Percentiles rank a stretch among this genome's conserved stretches.
These are phyloP conservation scores for Hyphochytrium catenoides DNA, from an alignment of 352 stramenopile genomes.

Conservation along the genomic window DNA sequence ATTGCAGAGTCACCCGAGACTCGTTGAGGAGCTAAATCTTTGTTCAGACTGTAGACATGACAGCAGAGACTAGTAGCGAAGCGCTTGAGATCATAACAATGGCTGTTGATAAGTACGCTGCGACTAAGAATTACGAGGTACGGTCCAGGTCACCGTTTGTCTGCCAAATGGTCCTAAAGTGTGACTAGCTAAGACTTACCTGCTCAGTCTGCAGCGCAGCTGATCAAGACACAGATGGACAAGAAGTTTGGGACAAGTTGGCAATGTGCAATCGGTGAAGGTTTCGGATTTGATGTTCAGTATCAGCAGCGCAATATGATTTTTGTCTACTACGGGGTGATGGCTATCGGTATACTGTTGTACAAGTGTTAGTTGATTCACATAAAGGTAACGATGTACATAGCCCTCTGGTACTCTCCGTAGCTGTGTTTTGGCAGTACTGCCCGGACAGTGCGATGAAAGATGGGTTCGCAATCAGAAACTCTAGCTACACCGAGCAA, in stretches of 20 bases:
- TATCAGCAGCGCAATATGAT: constrained; percentile 87
- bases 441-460: too few relatives aligned
- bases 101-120: constrained; percentile 81
- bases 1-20: too few relatives aligned
- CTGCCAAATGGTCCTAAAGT: neutral
- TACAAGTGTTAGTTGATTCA: constrained; percentile 76
- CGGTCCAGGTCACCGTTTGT: constrained; percentile 3
- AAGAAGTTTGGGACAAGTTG: constrained; percentile 90
- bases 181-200: neutral
- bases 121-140: constrained; percentile 78
- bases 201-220: constrained; percentile 25
- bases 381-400: too few relatives aligned
- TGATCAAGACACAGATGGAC: constrained; percentile 89
- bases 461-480: too few relatives aligned
- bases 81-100: constrained; percentile 88
- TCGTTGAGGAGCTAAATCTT: too few relatives aligned
- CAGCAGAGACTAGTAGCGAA: constrained; percentile 76
- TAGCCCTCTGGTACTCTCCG: too few relatives aligned
- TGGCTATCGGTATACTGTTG: constrained; percentile 74
- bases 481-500: too few relatives aligned
- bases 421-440: too few relatives aligned
- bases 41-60: too few relatives aligned
- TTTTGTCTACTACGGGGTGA: constrained; percentile 77
- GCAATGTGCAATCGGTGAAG: constrained; percentile 86
- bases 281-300: constrained; percentile 86